phyloP scores from a whole-genome alignment of 148 eudicot genomes.

The Beta vulgaris region DNA sequence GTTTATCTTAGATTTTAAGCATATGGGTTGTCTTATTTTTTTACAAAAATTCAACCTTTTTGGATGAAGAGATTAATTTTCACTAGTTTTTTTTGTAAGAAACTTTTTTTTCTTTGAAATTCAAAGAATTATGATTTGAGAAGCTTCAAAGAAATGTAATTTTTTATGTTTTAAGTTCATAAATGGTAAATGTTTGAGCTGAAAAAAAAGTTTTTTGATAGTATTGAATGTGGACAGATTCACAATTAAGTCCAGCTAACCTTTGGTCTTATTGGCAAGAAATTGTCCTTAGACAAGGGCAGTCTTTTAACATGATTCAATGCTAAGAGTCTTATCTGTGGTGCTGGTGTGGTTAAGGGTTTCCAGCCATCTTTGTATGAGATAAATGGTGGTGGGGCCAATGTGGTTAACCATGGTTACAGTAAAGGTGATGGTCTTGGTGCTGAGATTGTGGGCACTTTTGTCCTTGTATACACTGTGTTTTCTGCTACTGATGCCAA shows the following conservation, averaged over 20 bases:
- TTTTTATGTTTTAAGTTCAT: too few relatives aligned
- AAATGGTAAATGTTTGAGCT: too few relatives aligned
- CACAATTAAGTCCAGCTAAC: conserved; percentile 51
- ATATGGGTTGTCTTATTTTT: neutral
- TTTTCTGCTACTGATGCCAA: conserved; percentile 55
- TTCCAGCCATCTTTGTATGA: conserved; percentile 35
- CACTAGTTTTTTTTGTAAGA: too few relatives aligned
- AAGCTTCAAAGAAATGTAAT: too few relatives aligned
- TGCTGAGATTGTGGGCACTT: conserved; percentile 48
- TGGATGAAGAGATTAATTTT: too few relatives aligned
- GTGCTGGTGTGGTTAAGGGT: conserved; percentile 49
- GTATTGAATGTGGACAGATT: conserved; percentile 18
- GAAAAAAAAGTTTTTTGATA: neutral
- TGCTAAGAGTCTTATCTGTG: conserved; percentile 54
- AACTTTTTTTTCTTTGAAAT: too few relatives aligned
- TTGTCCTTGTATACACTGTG: conserved; percentile 43
- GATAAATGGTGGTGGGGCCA: conserved; percentile 45
- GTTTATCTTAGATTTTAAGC: neutral
- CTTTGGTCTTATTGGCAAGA: conserved; percentile 53
- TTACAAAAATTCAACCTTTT: too few relatives aligned
- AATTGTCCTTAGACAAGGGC: conserved; percentile 48
- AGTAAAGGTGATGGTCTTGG: conserved; percentile 52
- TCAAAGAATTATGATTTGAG: too few relatives aligned
- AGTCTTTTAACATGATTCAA: conserved; percentile 43
- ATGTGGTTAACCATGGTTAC: conserved; percentile 44